Percentiles rank a stretch among this genome's conserved stretches.
These are phyloP conservation scores for Leavenworthia alabamica DNA, from an alignment of 345 rosid species.

Conservation along the genomic window DNA sequence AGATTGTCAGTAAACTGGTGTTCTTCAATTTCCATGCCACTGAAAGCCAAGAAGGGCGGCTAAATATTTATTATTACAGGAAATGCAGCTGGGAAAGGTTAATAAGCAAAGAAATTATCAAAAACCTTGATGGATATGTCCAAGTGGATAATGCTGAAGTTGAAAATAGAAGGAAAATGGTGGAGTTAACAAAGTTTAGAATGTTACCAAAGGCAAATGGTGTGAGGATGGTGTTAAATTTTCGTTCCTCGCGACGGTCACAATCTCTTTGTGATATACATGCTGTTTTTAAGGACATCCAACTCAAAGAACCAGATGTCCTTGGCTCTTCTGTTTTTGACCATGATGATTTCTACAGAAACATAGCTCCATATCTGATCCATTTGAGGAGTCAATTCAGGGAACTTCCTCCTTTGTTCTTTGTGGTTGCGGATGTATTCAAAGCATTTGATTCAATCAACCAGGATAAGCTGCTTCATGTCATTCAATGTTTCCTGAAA, in stretches of 20 bases:
- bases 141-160: slow-evolving; percentile 40
- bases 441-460: slow-evolving; percentile 82
- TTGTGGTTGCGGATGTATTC: slow-evolving; percentile 72
- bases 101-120: slow-evolving; percentile 32
- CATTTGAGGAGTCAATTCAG: slow-evolving; percentile 45
- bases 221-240: slow-evolving; percentile 61
- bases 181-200: slow-evolving; percentile 68
- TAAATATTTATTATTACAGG: slow-evolving; percentile 51
- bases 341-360: slow-evolving; percentile 69
- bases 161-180: slow-evolving; percentile 29
- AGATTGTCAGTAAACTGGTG: slow-evolving; percentile 57
- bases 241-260: slow-evolving; percentile 48
- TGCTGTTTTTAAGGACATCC: slow-evolving; percentile 66
- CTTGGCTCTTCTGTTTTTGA: slow-evolving; percentile 83
- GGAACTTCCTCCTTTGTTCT: slow-evolving; percentile 40
- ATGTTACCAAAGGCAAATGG: slow-evolving; percentile 61
- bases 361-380: slow-evolving; percentile 50
- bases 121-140: slow-evolving; percentile 37
- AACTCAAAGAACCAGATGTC: slow-evolving; percentile 54
- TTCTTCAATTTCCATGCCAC: slow-evolving; percentile 73
- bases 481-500: slow-evolving; percentile 44
- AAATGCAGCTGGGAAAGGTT: slow-evolving; percentile 62
- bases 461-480: slow-evolving; percentile 56
- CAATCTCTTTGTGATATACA: slow-evolving; percentile 53
- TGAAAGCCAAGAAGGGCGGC: slow-evolving; percentile 67